Conservation (phyloP, 805 yeast species). For the Blastobotrys muscicola region DNA sequence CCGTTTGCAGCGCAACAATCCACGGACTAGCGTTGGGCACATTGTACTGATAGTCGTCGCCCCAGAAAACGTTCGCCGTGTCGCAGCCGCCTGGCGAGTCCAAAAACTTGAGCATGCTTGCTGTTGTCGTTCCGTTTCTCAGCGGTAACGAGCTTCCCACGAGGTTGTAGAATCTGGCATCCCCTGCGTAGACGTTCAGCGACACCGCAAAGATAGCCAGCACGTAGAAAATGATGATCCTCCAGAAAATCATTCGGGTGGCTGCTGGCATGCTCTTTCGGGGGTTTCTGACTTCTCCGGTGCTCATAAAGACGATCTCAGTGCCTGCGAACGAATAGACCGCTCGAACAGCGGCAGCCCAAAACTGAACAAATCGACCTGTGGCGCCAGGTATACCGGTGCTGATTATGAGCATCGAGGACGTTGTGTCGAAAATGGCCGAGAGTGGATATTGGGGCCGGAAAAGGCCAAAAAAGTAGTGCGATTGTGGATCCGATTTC, state of each 20-base stretch:
- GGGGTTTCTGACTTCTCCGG: constrained; percentile 80
- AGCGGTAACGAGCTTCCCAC: background rate
- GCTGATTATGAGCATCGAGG: constrained; percentile 33
- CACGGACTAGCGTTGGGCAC: constrained; percentile 29
- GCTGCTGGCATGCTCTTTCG: constrained; percentile 69
- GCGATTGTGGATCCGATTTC: constrained; percentile 38
- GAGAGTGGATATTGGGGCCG: constrained; percentile 35
- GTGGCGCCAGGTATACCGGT: constrained; percentile 40
- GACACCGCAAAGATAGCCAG: constrained; percentile 62
- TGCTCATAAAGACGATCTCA: constrained; percentile 73
- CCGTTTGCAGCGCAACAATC: constrained; percentile 45
- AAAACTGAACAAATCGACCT: constrained; percentile 27
- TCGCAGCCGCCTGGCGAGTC: background rate
- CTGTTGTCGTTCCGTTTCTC: background rate
- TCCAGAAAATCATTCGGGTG: constrained; percentile 63
- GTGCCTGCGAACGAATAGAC: constrained; percentile 75
- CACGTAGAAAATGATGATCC: constrained; percentile 56
- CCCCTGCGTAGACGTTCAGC: constrained; percentile 66
- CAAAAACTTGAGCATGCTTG: background rate
- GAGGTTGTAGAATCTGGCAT: constrained; percentile 33
- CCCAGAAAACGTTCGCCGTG: constrained; percentile 1
- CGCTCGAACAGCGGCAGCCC: constrained; percentile 54
- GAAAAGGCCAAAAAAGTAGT: constrained; percentile 58
- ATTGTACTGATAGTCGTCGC: constrained; percentile 11
- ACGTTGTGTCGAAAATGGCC: constrained; percentile 31